Evolutionary conservation across 2,329 filamentous ascomycete species (phyloP), one percentile per base, ranked within the genome.

Genomic region (Cordyceps militaris): DNA sequence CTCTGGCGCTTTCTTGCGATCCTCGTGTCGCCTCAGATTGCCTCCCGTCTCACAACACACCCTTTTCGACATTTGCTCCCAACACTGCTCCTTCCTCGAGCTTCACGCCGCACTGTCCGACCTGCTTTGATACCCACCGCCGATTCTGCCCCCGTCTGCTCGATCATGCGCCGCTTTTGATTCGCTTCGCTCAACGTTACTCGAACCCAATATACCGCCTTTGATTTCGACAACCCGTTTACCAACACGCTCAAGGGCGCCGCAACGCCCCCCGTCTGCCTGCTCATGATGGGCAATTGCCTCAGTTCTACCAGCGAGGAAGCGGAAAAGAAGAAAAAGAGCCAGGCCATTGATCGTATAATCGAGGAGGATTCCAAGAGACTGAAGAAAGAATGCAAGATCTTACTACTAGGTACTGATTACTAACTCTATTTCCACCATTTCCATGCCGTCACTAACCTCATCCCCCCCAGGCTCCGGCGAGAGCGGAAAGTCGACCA

Each of bases 401-500:
- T 99, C 65, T 76, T 99, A 61, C 79, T 99, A 56, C 80, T 99
- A 66, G 94, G 94, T 97, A 84, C 63, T 16, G 32, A 47, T 57
- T 38, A 44, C 42, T 16, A 34, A 26, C 44, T 32, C 49, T 47
- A 14, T 21, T 24, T 40, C 40, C 7, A n/a, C n/a, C 19, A 42
- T 21, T 11, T 21, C 10, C 10, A 19, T 1, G 4, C 28, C 28
- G 23, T 23, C 19, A 36, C 60, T 30, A 59, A 65, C 67, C 50
- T n/a, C 67, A 61, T 42, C 11, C 34, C 57, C 32, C 24, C 1
- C 71, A 97, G 94, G 94, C 64, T 97, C 94, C 63, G 94, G 94
- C 64, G 94, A 99, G 78, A 97, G 93, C 74, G 94, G 94, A 65
- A 99, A 99, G 76, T 97, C 94, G 59, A 99, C 94, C 10, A 97